Evolutionary conservation across 257 asterid species (phyloP), one percentile per base, ranked within the genome.

Genomic region (Solanum chaucha): DNA sequence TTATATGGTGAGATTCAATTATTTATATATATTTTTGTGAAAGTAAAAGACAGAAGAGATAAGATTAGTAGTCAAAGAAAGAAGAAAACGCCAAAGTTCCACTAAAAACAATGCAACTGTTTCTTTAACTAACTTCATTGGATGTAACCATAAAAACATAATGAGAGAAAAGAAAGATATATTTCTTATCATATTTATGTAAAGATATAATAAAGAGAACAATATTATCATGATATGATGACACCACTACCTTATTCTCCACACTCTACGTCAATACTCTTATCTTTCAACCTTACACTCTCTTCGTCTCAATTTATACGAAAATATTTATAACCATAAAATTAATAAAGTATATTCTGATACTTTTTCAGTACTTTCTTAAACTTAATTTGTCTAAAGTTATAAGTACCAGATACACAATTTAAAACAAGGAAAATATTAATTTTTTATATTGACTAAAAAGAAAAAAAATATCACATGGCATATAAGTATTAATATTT

Each of bases 1-100:
- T 26, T 68, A 13, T n/a, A 61, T 28, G 77, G n/a, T 30, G 40
- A 70, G n/a, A 30, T 70, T 7, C 77, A 1, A 20, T 68, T 68
- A 40, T 71, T 6, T 30, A 67, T 35, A 40, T 19, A 34, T 15
- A 13, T 36, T 36, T 74, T 74, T 74, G 15, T 4, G 38, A 44
- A 78, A 34, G 64, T 35, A 44, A 8, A 10, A 78, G 26, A 78
- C 26, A 78, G 9, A 4, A 24, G 38, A 78, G 36, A 44, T 44
- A 26, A 14, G 40, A 34, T 72, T 72, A 72, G 64, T 46, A 46
- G 67, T 80, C 40, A 80, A 80, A 86, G 36, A 34, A 59, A 83
- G 84, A 58, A 83, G 84, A 90, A 90, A 82, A 90, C 88, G 87
- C 91, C 90, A 90, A 90, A 87, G 46, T 85, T 32, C 87, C 89